These are phyloP conservation scores for Chaetomiaceae sp. DNA, from an alignment of 2,329 filamentous ascomycete species.

Conservation along the genomic window DNA sequence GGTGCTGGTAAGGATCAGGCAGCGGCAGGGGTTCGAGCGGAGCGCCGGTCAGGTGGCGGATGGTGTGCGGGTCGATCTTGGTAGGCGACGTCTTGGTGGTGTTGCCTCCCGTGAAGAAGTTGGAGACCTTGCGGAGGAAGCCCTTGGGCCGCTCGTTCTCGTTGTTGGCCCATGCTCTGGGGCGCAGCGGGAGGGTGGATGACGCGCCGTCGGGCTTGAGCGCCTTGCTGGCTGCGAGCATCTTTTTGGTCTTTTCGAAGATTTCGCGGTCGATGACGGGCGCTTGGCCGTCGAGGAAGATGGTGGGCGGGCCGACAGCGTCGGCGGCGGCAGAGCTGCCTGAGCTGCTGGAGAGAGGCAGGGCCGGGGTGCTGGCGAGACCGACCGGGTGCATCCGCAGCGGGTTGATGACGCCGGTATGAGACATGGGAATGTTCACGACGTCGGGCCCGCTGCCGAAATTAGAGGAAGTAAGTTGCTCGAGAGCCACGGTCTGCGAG, in stretches of 20 bases:
- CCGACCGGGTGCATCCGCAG: conserved; percentile 12
- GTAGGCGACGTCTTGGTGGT: background rate
- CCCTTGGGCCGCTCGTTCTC: background rate
- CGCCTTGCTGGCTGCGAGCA: conserved; percentile 13
- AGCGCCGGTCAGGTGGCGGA: conserved; percentile 3
- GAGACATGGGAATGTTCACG: conserved; percentile 8
- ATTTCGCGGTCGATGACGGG: background rate
- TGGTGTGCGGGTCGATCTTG: background rate
- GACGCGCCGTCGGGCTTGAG: conserved; percentile 4
- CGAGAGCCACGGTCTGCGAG: too few species aligned
- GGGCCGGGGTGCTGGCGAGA: conserved; percentile 5
- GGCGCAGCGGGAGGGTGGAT: background rate
- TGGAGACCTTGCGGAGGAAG: conserved; percentile 16
- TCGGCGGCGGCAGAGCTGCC: background rate
- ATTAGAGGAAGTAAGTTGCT: background rate
- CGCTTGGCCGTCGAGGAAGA: background rate
- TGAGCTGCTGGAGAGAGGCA: too few species aligned
- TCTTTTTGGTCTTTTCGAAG: conserved; percentile 10
- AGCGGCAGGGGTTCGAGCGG: background rate
- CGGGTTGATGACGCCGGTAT: conserved; percentile 10
- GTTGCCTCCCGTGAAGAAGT: conserved; percentile 6
- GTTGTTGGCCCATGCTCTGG: background rate
- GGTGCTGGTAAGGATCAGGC: background rate
- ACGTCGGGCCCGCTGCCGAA: too few species aligned
- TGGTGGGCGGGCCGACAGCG: background rate